A percentile compares a stretch with the other conserved stretches of the same genome.
phyloP scores from a whole-genome alignment of 73 alveolate species.

The Paramecium sonneborni region DNA sequence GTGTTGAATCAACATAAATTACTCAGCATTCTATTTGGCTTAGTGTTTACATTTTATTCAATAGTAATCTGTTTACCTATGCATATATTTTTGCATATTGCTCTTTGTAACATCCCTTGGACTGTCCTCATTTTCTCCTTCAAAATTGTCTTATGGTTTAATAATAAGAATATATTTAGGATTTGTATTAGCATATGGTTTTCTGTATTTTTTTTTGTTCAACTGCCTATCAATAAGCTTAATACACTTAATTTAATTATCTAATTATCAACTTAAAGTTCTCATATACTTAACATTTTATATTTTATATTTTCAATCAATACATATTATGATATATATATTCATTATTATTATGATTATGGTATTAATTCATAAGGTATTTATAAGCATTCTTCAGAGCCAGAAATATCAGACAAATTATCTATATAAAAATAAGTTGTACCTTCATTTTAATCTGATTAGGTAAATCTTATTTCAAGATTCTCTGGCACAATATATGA shows the following conservation, averaged over 20 bases:
- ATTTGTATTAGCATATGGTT: constrained; percentile 71
- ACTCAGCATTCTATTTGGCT: not conserved
- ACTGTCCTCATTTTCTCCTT: constrained; percentile 25
- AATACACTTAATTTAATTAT: not conserved
- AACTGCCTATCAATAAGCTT: too few species aligned
- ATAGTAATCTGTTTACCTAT: not conserved
- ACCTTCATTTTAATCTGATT: constrained; percentile 28
- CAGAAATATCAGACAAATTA: not conserved
- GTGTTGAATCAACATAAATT: not conserved
- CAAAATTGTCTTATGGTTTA: not conserved
- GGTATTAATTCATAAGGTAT: not conserved
- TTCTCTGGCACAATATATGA: not conserved
- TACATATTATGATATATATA: not conserved
- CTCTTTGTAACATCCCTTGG: not conserved
- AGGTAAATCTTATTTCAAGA: not conserved
- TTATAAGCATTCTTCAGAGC: not conserved
- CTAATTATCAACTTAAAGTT: not conserved
- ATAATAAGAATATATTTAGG: constrained; percentile 69
- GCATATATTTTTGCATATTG: not conserved
- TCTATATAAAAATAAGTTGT: too few species aligned
- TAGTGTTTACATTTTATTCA: not conserved
- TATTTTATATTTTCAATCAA: too few species aligned
- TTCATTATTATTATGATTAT: not conserved
- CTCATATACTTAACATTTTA: not conserved
- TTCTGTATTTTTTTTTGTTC: constrained; percentile 77